Conservation (phyloP, 2,329 filamentous ascomycete species). For the Xylaria sp. region DNA sequence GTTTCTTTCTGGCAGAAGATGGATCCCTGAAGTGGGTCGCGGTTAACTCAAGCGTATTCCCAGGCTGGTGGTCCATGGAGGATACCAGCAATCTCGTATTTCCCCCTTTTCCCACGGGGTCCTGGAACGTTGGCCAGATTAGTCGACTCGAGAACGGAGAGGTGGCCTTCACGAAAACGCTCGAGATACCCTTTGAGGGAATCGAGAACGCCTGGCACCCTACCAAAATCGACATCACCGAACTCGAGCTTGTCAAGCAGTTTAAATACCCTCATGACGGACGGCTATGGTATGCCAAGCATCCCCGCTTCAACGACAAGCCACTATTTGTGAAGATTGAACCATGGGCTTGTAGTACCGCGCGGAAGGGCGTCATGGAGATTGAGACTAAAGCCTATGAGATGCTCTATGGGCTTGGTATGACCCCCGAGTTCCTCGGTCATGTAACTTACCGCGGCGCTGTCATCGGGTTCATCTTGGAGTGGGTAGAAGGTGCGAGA, state of each 20-base stretch:
- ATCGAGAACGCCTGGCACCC: slow-evolving; percentile 17
- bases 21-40: slow-evolving; percentile 23
- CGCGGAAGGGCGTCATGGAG: neutral
- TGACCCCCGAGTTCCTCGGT: slow-evolving; percentile 21
- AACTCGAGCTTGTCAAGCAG: slow-evolving; percentile 6
- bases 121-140: slow-evolving; percentile 28
- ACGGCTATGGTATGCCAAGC: neutral
- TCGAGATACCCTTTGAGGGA: neutral
- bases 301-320: slow-evolving; percentile 1
- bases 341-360: neutral
- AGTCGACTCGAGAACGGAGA: slow-evolving; percentile 10
- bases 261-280: neutral
- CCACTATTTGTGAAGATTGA: neutral
- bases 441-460: slow-evolving; percentile 24
- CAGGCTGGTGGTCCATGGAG: neutral
- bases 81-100: slow-evolving; percentile 7
- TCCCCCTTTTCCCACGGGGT: slow-evolving; percentile 17
- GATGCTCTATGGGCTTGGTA: neutral
- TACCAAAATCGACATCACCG: slow-evolving; percentile 17
- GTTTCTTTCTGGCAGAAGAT: slow-evolving; percentile 16
- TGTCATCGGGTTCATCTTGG: slow-evolving; percentile 13
- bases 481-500: slow-evolving; percentile 13
- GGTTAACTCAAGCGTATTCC: slow-evolving; percentile 24
- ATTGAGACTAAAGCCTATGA: slow-evolving; percentile 22
- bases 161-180: neutral